Evolutionary conservation across 768 basidiomycete species (phyloP).

Genomic region (Mycena albidolilacea): DNA sequence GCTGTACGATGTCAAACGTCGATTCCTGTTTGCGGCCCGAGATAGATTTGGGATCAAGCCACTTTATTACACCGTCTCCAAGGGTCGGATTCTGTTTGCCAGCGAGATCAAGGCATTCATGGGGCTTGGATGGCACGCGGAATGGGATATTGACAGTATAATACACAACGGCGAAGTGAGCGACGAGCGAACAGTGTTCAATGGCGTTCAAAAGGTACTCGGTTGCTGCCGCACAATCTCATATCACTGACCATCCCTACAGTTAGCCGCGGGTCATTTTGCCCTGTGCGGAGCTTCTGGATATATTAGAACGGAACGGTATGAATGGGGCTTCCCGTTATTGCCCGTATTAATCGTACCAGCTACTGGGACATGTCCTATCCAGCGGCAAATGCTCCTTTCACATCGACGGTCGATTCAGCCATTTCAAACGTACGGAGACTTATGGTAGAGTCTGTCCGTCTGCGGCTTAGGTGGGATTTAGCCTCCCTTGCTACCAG

Average conservation of each 20-base stretch:
- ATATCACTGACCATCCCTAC: not conserved
- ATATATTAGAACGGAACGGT: conserved; percentile 22
- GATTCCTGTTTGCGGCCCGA: conserved; percentile 37
- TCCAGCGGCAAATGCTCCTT: not conserved
- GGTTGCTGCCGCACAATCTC: not conserved
- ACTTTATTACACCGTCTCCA: conserved; percentile 38
- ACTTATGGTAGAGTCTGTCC: conserved; percentile 29
- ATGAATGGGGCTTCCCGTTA: not conserved
- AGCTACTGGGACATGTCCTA: conserved; percentile 26
- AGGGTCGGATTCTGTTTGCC: conserved; percentile 33
- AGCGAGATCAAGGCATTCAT: conserved; percentile 42
- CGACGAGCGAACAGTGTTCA: conserved; percentile 35
- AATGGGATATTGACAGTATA: conserved; percentile 40
- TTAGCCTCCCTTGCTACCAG: not conserved
- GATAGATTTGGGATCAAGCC: conserved; percentile 43
- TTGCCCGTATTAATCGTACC: not conserved
- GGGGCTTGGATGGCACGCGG: conserved; percentile 37
- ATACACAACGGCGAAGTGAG: conserved; percentile 27
- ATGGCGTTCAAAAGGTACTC: conserved; percentile 33
- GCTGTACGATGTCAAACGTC: conserved; percentile 37
- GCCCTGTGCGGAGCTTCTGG: conserved; percentile 27
- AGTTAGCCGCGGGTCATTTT: conserved; percentile 28
- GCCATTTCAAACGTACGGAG: conserved; percentile 30
- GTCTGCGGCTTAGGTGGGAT: conserved; percentile 33
- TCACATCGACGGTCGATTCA: conserved; percentile 11